These are phyloP conservation scores for Vaccinium vitisidaea DNA, from an alignment of 148 eudicot genomes.

Conservation along the genomic window DNA sequence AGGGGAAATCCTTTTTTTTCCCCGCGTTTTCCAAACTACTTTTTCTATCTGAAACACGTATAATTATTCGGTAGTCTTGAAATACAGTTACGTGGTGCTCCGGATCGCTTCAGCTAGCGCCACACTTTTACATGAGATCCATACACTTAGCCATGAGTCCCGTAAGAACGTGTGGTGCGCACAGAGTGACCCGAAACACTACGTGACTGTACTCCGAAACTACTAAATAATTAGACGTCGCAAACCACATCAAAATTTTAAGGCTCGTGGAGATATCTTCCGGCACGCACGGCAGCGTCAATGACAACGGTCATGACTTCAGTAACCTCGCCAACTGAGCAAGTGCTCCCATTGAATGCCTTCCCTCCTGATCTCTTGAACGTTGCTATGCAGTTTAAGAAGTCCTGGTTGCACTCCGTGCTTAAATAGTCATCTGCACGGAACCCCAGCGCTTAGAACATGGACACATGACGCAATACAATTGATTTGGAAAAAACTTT, in stretches of 20 bases:
- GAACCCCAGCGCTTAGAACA: background rate
- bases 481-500: no score
- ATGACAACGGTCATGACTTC: constrained; percentile 38
- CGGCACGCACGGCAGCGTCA: constrained; percentile 64
- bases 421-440: constrained; percentile 56
- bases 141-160: no score
- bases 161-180: no score
- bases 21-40: background rate
- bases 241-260: background rate
- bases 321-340: constrained; percentile 46
- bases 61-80: no score
- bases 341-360: constrained; percentile 53
- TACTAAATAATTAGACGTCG: no score
- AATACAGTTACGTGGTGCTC: no score
- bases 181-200: no score
- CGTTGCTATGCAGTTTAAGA: constrained; percentile 41
- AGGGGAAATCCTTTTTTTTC: background rate
- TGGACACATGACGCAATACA: no score
- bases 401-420: constrained; percentile 44
- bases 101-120: no score
- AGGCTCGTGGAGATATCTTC: constrained; percentile 21
- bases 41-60: background rate
- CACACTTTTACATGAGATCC: no score
- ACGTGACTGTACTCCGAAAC: no score
- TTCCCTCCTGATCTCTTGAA: constrained; percentile 35